Evolutionary conservation across 169 alveolate species (phyloP), one percentile per base, ranked within the genome.

Genomic region (Plasmodium malariae): DNA sequence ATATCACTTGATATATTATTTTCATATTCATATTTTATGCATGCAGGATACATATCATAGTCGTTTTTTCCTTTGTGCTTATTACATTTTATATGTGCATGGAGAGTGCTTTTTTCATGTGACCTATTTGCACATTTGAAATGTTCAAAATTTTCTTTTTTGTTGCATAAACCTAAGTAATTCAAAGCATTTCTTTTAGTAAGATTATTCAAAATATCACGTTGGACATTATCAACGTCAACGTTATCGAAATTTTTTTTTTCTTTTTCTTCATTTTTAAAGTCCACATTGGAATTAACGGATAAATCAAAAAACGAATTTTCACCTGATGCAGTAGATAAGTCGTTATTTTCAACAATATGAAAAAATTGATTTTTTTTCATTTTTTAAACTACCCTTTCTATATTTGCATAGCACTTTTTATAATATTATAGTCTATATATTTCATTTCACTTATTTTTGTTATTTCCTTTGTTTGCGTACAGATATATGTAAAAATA

Each of bases 351-450:
- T 83, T 83, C 85, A 21, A 76, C 68, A 83, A 83, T 51, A 34
- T 83, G 85, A 71, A 83, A 83, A 67, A 83, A 83, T 32, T 83
- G 71, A 19, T 51, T 30, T 83, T 83, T 83, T 26, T 83, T 83
- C 91, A 83, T 80, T 80, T 80, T 74, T 59, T 36, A 37, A 51
- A 3, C 19, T 71, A n/a, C n/a, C n/a, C n/a, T n/a, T n/a, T n/a
- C n/a, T n/a, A n/a, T n/a, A n/a, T n/a, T n/a, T n/a, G n/a, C n/a
- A n/a, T n/a, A n/a, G n/a, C n/a, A n/a, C n/a, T n/a, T n/a, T n/a
- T n/a, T n/a, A n/a, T n/a, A n/a, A n/a, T n/a, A n/a, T n/a, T n/a
- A n/a, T n/a, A n/a, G n/a, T n/a, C n/a, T n/a, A n/a, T n/a, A n/a
- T n/a, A n/a, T n/a, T n/a, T n/a, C 1, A 14, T 43, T 43, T 43